Evolutionary conservation across 345 rosid genomes (phyloP).

Genomic region (Arabidopsis thaliana): TAIR10.1 NC_003075.7:16288501-16289000

Average conservation of each 20-base stretch:
- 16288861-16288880: constrained; percentile 1
- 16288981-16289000: background rate
- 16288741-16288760: constrained; percentile 50
- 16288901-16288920: constrained; percentile 24
- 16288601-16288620: constrained; percentile 78
- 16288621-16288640: constrained; percentile 67
- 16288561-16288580: constrained; percentile 57
- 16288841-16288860: constrained; percentile 42
- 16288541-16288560: constrained; percentile 68
- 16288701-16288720: constrained; percentile 77
- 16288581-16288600: constrained; percentile 73
- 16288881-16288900: background rate
- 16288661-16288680: constrained; percentile 90
- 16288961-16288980: background rate
- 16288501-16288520: constrained; percentile 43
- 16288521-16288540: constrained; percentile 57
- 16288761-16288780: constrained; percentile 80
- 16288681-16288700: constrained; percentile 80
- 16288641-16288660: constrained; percentile 67
- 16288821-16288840: constrained; percentile 38
- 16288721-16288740: constrained; percentile 35
- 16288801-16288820: constrained; percentile 57
- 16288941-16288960: background rate
- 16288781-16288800: constrained; percentile 85
- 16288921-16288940: constrained; percentile 39